Base-by-base conservation (phyloP, 257 asterid species). In the Voacanga thouarsii region DNA sequence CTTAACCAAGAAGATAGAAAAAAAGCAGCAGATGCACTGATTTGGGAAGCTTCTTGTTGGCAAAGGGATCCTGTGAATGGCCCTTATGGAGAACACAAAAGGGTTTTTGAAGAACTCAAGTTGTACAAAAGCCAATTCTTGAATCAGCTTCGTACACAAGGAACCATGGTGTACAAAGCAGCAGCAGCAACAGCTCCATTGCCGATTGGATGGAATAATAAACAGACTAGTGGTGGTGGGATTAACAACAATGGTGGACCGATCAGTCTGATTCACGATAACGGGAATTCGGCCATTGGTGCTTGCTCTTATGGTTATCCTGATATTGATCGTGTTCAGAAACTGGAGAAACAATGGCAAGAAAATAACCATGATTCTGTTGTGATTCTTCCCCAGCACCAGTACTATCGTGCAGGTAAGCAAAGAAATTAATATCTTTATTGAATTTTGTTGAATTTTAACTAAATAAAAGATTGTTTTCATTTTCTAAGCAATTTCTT, bases 11-110 rank as follows among this genome's bases (percentile, higher is more conserved):
- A 87, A 50, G 96, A 90, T 33, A 90, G 90, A 2, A 82, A 94
- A 50, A 83, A 70, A 60, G 57, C 56, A 53, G 96, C 94, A 0
- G 97, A 91, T 7, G 90, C 99, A 5, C 86, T 95, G 2, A 82
- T 90, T 1, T 93, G 99, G 99, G 97, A 93, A 82, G 98, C 98
- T 16, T 24, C 85, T 11, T 89, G 96, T 67, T 71, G 98, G 80
- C 88, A 86, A 18, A 88, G 77, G 75, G 96, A 94, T 11, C 92
- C 96, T 0, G 75, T 87, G 7, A 81, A 88, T 4, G 97, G 99
- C 1, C 88, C 98, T 0, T 88, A 83, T 1, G 96, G 94, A 7
- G 97, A 90, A 41, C 91, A 88, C 76, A 76, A 79, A 50, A 85
- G 90, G 71, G 82, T 89, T 15, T 65, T 83, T 41, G 94, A 93